Conservation (phyloP, 2,329 filamentous ascomycete species). For the Fusarium nurragi region DNA sequence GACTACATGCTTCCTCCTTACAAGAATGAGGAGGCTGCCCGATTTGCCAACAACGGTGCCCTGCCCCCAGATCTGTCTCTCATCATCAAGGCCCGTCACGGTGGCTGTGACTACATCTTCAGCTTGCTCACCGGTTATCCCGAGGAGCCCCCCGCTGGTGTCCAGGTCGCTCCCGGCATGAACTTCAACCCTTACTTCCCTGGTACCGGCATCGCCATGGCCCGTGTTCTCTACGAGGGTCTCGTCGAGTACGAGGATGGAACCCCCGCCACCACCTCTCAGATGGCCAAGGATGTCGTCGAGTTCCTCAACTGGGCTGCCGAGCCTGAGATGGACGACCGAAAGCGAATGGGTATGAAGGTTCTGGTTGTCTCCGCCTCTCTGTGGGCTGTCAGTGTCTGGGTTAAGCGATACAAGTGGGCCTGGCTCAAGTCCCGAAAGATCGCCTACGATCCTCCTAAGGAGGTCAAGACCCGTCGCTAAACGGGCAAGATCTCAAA, state of each 20-base stretch:
- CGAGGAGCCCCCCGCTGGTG: conserved; percentile 92
- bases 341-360: conserved; percentile 99
- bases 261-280: conserved; percentile 91
- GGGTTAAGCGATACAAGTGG: conserved; percentile 99
- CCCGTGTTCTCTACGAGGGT: conserved; percentile 96
- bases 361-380: conserved; percentile 81
- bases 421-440: conserved; percentile 94
- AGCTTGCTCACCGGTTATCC: conserved; percentile 96
- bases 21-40: conserved; percentile 98
- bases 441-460: conserved; percentile 85
- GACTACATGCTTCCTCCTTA: conserved; percentile 96
- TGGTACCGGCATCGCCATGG: conserved; percentile 98
- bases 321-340: conserved; percentile 98
- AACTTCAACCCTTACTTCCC: conserved; percentile 99
- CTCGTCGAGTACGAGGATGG: conserved; percentile 98
- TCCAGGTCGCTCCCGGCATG: conserved; percentile 83
- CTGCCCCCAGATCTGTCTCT: conserved; percentile 96
- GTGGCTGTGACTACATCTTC: conserved; percentile 99
- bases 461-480: conserved; percentile 60
- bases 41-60: conserved; percentile 97
- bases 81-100: conserved; percentile 97
- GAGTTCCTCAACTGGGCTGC: conserved; percentile 99
- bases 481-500: conserved; percentile 50
- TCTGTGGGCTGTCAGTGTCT: conserved; percentile 88
- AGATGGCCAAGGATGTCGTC: conserved; percentile 99